Percentiles rank a stretch among this genome's conserved stretches.
phyloP scores from a whole-genome alignment of 208 protist species.

The Acanthamoeba divionensis region DNA sequence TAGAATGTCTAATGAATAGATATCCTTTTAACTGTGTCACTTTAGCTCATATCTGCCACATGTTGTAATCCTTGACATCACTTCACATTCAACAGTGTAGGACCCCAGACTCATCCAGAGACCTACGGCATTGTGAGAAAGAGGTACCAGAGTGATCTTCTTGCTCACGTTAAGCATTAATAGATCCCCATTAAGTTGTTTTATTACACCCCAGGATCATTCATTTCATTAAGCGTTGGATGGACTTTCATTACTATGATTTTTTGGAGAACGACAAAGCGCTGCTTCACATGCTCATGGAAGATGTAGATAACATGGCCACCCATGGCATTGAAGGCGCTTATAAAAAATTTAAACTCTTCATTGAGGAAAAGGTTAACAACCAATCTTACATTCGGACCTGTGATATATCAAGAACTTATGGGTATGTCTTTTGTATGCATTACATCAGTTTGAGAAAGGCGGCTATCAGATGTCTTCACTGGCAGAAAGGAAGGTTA shows the following conservation, averaged over 20 bases:
- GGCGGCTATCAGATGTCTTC: not conserved
- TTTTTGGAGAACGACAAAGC: constrained; percentile 30
- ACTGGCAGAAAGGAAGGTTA: not conserved
- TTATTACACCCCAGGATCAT: too few relatives aligned
- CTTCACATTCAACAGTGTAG: constrained; percentile 39
- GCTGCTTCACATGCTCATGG: not conserved
- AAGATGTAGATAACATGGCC: not conserved
- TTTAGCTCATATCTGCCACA: too few relatives aligned
- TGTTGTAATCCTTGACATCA: too few relatives aligned
- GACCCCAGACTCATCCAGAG: not conserved
- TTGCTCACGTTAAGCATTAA: too few relatives aligned
- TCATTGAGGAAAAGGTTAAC: not conserved
- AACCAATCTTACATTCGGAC: not conserved
- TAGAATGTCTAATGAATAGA: constrained; percentile 22
- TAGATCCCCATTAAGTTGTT: too few relatives aligned
- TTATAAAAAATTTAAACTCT: not conserved
- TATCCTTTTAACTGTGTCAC: too few relatives aligned
- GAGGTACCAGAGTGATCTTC: not conserved
- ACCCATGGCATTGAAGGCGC: not conserved
- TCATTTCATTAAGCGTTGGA: not conserved
- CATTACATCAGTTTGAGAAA: too few relatives aligned
- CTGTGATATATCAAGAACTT: too few relatives aligned
- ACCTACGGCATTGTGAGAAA: not conserved
- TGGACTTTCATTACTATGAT: constrained; percentile 18
- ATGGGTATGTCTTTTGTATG: too few relatives aligned